Evolutionary conservation across 106 monocot species (phyloP), one percentile per base, ranked within the genome.

Genomic region (Platanthera guangdongensis): DNA sequence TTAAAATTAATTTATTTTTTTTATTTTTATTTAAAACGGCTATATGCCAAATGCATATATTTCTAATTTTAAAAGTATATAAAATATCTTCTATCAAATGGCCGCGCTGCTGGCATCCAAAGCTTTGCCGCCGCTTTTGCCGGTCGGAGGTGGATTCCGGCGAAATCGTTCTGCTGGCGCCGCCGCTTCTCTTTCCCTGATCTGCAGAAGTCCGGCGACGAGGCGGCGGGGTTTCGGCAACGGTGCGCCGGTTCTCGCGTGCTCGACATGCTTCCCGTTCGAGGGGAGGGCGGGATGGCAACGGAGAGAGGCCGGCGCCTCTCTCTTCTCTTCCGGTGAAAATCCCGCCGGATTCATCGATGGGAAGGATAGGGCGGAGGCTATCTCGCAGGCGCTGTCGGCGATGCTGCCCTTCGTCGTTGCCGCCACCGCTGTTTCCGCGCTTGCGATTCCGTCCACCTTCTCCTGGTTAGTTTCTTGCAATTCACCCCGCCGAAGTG

Each of bases 321-420:
- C 80, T 15, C 50, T 87, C 9, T 83, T 88, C 10, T 87, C 83
- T 15, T 87, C 83, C 63, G 86, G 84, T 4, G 19, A 25, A 0
- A 77, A 64, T 16, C 30, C 74, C 4, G 54, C 12, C 54, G 48
- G 19, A n/a, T 46, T 4, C 45, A 0, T 11, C 11, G 71, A 28
- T 22, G 74, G 72, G 4, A 73, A 57, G 15, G 80, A 15, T 4
- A 64, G 11, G 7, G 72, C 49, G 3, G 77, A 46, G 15, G 80
- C 65, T 0, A 57, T 69, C 21, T 78, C 85, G 8, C 77, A 86
- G 81, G 81, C 81, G 8, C 69, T 99, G 50, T 92, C 99, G 7
- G 86, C 78, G 45, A 57, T 99, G 88, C 87, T 99, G 11, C 99
- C 99, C n/a, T 90, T 81, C 52, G 92, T 90, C 49, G 99, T 99